Base-by-base conservation (phyloP, 2,329 filamentous ascomycete genomes). In the Didymella arachidicola region DNA sequence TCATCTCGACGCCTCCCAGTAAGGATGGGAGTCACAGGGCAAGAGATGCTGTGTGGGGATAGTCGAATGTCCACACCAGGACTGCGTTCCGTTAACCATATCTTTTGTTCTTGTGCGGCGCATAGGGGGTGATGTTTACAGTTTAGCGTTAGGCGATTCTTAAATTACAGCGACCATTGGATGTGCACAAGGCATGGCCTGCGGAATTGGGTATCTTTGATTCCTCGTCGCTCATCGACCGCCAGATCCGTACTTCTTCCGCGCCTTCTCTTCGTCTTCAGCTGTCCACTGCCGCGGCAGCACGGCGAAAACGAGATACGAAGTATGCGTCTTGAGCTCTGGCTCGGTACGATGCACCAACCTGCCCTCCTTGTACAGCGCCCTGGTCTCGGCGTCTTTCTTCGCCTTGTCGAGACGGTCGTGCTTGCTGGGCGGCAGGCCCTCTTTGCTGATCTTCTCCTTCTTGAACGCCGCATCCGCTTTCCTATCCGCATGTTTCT, bases 251-350 rank as follows among this genome's bases (percentile, higher is more conserved):
- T 54, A 79, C 56, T 67, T 74, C 67, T 51, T 84, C 81, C 64
- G 84, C 79, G 49, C 88, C 87, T 29, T 83, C 30, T 84, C 84
- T 78, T 99, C 95, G 65, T 97, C 92, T 60, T 90, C 90, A 34
- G 87, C 89, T 0, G 82, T 88, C 95, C 95, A 99, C 62, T 91
- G 88, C 42, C 87, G 84, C n/a, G 95, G 94, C 60, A 99, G 79
- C 3, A 95, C 81, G 0, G 95, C 95, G 79, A 99, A 99, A 4
- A 96, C 90, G 4, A 99, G 84, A 75, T 99, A 99, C n/a, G 91
- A 95, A 0, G 95, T 99, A 78, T 99, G 95, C 7, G 91, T 95
- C 83, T 97, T 97, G 60, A 98, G 80, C 71, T 99, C 95, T 0
- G 88, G 81, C 79, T 99, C 95, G 0, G 91, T 88, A 25, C 92